Evolutionary conservation across 1,139 yeast species (phyloP), one percentile per base, ranked within the genome.

Genomic region (Blastobotrys apis): DNA sequence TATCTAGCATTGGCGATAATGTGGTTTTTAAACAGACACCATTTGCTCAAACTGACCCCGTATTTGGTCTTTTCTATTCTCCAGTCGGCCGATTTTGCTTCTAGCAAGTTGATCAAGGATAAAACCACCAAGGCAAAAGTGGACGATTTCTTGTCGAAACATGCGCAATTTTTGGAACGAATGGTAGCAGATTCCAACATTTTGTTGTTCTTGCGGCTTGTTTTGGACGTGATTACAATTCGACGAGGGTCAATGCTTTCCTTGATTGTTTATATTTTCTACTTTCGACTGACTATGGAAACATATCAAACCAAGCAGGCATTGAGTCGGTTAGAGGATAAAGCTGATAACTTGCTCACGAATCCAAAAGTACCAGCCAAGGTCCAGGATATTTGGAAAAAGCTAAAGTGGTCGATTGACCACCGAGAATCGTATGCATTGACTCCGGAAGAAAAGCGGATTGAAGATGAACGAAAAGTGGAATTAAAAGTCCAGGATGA

Each of bases 281-380:
- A 88, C 66, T 73, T 84, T 62, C 81, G 86, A 64, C 65, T 84
- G 49, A 78, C 95, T 64, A 80, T 74, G 56, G 94, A 85, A 59
- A 81, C 79, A 58, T 79, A 88, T 12, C 73, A 80, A 22, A 81
- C 88, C 45, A 77, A 82, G 65, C 73, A 78, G 52, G 78, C 80
- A 32, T 69, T 87, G 57, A 76, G 80, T 62, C 69, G 74, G 38
- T 67, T 83, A 59, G 88, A 81, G 59, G 76, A 77, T 30, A 69
- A 77, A 49, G 58, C 81, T 44, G 96, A 88, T 60, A 77, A 79
- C 13, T 48, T 75, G 15, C 72, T 84, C 43, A 3, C 3, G 12
- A 68, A 70, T 44, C 71, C 81, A 33, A 64, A 72, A 27, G 71
- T 78, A 19, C 92, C 94, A 3, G 74, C 76, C 3, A 56, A 59